Evolutionary conservation across 2,329 filamentous ascomycete genomes (phyloP).

Genomic region (Albifimbria verrucaria): DNA sequence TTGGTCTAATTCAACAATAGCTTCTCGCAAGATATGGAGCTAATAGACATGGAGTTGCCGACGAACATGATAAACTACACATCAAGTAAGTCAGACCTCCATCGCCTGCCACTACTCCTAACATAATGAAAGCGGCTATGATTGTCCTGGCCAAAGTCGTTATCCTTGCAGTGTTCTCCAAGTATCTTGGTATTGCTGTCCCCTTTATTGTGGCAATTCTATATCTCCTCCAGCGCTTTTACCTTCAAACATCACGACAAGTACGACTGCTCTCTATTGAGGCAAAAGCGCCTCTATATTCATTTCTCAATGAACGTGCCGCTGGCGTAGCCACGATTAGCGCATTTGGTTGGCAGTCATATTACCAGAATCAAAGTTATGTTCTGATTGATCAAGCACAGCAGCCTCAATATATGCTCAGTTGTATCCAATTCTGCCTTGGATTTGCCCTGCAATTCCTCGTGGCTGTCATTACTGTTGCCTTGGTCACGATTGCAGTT

Average conservation of each 20-base stretch:
- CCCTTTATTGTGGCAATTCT: slow-evolving; percentile 23
- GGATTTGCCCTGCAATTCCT: slow-evolving; percentile 48
- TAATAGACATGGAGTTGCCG: slow-evolving; percentile 19
- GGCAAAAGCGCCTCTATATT: slow-evolving; percentile 34
- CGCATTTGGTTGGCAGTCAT: slow-evolving; percentile 47
- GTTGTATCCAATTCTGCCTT: slow-evolving; percentile 56
- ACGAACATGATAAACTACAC: no score
- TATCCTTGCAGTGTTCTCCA: slow-evolving; percentile 21
- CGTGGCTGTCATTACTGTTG: slow-evolving; percentile 41
- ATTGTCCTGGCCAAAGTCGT: slow-evolving; percentile 3
- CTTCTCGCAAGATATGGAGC: slow-evolving; percentile 16
- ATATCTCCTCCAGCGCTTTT: slow-evolving; percentile 36
- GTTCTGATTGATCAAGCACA: slow-evolving; percentile 51
- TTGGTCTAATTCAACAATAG: no score
- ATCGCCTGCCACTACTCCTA: slow-evolving; percentile 14
- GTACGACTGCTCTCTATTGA: slow-evolving; percentile 39
- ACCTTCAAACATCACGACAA: slow-evolving; percentile 40
- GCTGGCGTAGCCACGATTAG: slow-evolving; percentile 47
- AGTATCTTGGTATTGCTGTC: slow-evolving; percentile 28
- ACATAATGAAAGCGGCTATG: slow-evolving; percentile 4
- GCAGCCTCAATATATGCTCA: slow-evolving; percentile 54
- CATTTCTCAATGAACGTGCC: slow-evolving; percentile 42
- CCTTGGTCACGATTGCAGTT: slow-evolving; percentile 46
- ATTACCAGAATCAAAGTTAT: slow-evolving; percentile 40
- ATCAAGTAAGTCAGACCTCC: no score